Evolutionary conservation across 768 basidiomycete species (phyloP).

Genomic region (Tylopilus subfusipes): DNA sequence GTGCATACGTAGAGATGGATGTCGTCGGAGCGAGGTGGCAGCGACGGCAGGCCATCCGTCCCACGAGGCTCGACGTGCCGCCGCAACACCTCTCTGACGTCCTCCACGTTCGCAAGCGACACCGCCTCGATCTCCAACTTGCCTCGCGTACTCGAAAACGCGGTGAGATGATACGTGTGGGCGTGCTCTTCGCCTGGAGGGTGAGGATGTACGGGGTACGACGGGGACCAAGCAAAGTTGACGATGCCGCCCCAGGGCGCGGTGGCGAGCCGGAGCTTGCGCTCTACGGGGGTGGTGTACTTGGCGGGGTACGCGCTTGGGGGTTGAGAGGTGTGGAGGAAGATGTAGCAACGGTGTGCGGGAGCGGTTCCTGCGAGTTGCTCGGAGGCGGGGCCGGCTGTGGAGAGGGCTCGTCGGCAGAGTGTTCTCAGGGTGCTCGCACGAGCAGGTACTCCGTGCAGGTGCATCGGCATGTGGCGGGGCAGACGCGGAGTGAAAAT

Average conservation of each 20-base stretch:
- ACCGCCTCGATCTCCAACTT: slow-evolving; percentile 49
- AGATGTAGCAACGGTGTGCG: slow-evolving; percentile 50
- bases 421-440: background rate
- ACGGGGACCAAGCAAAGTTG: slow-evolving; percentile 57
- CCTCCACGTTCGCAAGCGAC: slow-evolving; percentile 47
- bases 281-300: slow-evolving; percentile 46
- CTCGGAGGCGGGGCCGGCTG: slow-evolving; percentile 1
- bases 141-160: slow-evolving; percentile 48
- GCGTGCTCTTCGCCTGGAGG: slow-evolving; percentile 5
- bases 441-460: background rate
- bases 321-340: slow-evolving; percentile 49
- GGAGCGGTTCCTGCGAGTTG: slow-evolving; percentile 50
- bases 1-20: slow-evolving; percentile 69
- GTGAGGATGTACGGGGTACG: slow-evolving; percentile 14
- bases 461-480: background rate
- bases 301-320: slow-evolving; percentile 49
- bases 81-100: slow-evolving; percentile 36
- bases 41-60: slow-evolving; percentile 18
- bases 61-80: slow-evolving; percentile 30
- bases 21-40: slow-evolving; percentile 15
- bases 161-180: slow-evolving; percentile 40
- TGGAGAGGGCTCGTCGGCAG: slow-evolving; percentile 6
- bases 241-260: slow-evolving; percentile 51
- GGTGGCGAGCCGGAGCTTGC: slow-evolving; percentile 44
- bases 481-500: background rate